Base-by-base conservation (phyloP, 2,329 filamentous ascomycete species). In the Penicillium sp. region DNA sequence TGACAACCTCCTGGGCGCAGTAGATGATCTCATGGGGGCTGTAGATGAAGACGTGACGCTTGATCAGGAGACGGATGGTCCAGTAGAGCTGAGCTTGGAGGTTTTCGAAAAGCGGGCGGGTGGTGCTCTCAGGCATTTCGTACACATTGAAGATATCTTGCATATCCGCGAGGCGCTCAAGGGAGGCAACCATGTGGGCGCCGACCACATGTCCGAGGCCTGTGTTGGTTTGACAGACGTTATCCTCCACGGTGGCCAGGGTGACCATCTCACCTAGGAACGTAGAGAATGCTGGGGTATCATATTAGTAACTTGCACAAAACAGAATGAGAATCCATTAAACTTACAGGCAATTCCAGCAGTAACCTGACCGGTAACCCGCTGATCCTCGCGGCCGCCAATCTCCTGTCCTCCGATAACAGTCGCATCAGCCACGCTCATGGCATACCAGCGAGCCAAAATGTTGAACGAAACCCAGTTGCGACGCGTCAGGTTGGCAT, bases 41-140 rank as follows among this genome's bases (percentile, higher is more conserved):
- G 57, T 77, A 79, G 28, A 79, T 71, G 55, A 75, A 79, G 42
- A 80, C 73, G 59, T 80, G 78, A 24, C 79, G 78, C 60, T 79
- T 80, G 56, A 80, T 75, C 42, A 80, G 69, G 10, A 80, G 67
- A 15, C 76, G 75, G 12, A 79, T 68, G 17, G 75, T 79, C 79
- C 79, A 80, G 66, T 79, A 80, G 15, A 80, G 70, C 35, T 80
- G 77, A 30, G 73, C 70, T 44, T 78, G 78, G 13, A 80, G 65
- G 44, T 74, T 77, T 50, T 79, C 75, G 15, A 75, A 66, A 37
- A 76, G 75, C 44, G 65, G 62, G 10, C 70, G 68, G 44, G 69
- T 65, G 8, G 66, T 65, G 54, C 72, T 70, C 50, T 74, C 73
- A 12, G 67, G 58, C 30, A 67, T 62, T 30, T 73, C 73, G 19